Conservation (phyloP, 805 yeast species). For the Komagataella pastoris region DNA sequence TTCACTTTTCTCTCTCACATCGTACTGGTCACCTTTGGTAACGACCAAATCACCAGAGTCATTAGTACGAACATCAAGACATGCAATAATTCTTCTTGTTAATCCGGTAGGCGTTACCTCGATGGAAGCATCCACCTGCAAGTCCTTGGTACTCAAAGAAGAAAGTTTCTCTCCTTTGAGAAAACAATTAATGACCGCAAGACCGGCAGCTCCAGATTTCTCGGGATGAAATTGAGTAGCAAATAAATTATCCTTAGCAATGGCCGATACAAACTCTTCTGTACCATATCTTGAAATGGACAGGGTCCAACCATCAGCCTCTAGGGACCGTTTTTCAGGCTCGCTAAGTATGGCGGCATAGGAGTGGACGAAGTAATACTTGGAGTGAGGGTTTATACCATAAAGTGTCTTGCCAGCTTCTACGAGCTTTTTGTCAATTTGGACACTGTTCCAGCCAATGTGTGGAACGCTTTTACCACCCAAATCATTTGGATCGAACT, state of each 20-base stretch:
- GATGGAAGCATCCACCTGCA: slow-evolving; percentile 5
- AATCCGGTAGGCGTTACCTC: slow-evolving; percentile 37
- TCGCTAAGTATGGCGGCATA: slow-evolving; percentile 62
- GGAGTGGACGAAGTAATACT: slow-evolving; percentile 92
- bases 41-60: slow-evolving; percentile 94
- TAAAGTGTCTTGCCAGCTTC: slow-evolving; percentile 24
- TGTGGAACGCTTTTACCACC: slow-evolving; percentile 75
- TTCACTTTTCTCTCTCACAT: slow-evolving; percentile 68
- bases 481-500: slow-evolving; percentile 37
- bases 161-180: slow-evolving; percentile 31
- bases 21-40: slow-evolving; percentile 97
- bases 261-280: slow-evolving; percentile 74
- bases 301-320: slow-evolving; percentile 49
- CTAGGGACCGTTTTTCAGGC: slow-evolving; percentile 17
- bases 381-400: slow-evolving; percentile 50
- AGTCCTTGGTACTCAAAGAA: slow-evolving; percentile 4
- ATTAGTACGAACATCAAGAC: slow-evolving; percentile 92
- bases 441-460: slow-evolving; percentile 77
- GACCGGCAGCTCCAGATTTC: slow-evolving; percentile 87
- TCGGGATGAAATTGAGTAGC: slow-evolving; percentile 99
- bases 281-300: slow-evolving; percentile 64
- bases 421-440: slow-evolving; percentile 7
- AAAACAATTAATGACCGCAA: slow-evolving; percentile 62
- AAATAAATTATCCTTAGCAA: slow-evolving; percentile 64
- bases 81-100: slow-evolving; percentile 87